Base-by-base conservation (phyloP, 1,284 basidiomycete genomes). In the Microbotryum violaceum region DNA sequence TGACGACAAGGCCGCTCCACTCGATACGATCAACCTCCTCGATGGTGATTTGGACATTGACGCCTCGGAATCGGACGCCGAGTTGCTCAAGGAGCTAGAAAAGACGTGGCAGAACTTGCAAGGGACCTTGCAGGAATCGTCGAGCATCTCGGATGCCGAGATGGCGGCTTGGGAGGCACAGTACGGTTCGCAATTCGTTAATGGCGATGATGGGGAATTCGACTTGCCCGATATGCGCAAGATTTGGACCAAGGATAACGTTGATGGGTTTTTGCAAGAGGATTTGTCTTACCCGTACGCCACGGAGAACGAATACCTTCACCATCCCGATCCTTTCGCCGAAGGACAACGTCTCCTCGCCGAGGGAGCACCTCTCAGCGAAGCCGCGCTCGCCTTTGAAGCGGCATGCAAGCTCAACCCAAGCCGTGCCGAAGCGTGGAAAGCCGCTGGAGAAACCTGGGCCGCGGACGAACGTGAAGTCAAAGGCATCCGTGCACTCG, bases 391-490 rank as follows among this genome's bases (percentile, higher is more conserved):
- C 46, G 71, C 72, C 37, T 73, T 76, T 54, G 91, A 91, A 73
- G 79, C 80, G 16, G 78, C 91, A 18, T 71, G 75, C 73, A 57
- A 72, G 69, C 14, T 65, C 54, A 72, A 71, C 58, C 72, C 60
- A 70, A 71, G 63, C 60, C 60, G 76, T 12, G 91, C 87, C 60
- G 91, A 94, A 73, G 84, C 91, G 0, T 99, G 96, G 96, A 85
- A 93, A 37, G 78, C 94, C 27, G 80, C 98, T 0, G 96, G 96
- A 10, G 89, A 96, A 76, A 89, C 88, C 0, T 84, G 93, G 69
- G 93, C 90, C 53, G 97, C 97, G 87, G 93, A 99, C 73, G 96
- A 99, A 69, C 79, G 80, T 67, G 82, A 83, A 71, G 76, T 77
- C 20, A 77, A 78, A 65, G 81, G 81, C 5, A 78, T 82, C 57